Conservation (phyloP, 2,329 filamentous ascomycete genomes). For the Fusarium subglutinans region DNA sequence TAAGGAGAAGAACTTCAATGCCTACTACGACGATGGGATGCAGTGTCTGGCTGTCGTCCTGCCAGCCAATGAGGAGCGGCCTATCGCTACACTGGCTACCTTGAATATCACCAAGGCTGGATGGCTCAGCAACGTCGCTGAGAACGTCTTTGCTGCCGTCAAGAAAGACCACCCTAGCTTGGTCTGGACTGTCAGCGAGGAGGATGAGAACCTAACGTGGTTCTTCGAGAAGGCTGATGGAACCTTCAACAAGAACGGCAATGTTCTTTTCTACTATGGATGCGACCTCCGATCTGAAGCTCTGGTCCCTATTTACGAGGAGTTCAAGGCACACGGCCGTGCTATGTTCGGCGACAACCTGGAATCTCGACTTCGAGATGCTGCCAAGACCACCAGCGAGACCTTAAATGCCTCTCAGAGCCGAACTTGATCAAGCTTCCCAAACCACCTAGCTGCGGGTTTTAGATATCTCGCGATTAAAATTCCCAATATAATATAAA, state of each 20-base stretch:
- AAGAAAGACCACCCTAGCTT: constrained; percentile 93
- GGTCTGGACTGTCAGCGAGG: constrained; percentile 95
- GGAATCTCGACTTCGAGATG: constrained; percentile 82
- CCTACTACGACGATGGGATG: constrained; percentile 94
- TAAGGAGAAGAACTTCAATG: constrained; percentile 81
- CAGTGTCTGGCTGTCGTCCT: constrained; percentile 91
- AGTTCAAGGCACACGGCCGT: constrained; percentile 83
- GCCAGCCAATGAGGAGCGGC: constrained; percentile 71
- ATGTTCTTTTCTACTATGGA: constrained; percentile 97
- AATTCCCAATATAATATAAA: neutral
- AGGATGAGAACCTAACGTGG: constrained; percentile 97
- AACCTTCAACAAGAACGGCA: constrained; percentile 83
- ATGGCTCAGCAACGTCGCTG: constrained; percentile 93
- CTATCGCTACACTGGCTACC: constrained; percentile 84
- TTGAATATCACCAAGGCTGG: constrained; percentile 93
- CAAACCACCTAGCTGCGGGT: neutral
- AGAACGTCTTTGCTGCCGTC: constrained; percentile 93
- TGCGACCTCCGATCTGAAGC: constrained; percentile 79
- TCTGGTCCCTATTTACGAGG: constrained; percentile 77
- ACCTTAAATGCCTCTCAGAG: constrained; percentile 49
- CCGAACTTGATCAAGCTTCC: constrained; percentile 28
- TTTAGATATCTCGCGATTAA: neutral
- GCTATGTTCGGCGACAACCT: constrained; percentile 92
- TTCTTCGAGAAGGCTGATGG: constrained; percentile 98
- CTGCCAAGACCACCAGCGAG: constrained; percentile 74